Base-by-base conservation (phyloP, 768 basidiomycete species). In the Mycena crocata region DNA sequence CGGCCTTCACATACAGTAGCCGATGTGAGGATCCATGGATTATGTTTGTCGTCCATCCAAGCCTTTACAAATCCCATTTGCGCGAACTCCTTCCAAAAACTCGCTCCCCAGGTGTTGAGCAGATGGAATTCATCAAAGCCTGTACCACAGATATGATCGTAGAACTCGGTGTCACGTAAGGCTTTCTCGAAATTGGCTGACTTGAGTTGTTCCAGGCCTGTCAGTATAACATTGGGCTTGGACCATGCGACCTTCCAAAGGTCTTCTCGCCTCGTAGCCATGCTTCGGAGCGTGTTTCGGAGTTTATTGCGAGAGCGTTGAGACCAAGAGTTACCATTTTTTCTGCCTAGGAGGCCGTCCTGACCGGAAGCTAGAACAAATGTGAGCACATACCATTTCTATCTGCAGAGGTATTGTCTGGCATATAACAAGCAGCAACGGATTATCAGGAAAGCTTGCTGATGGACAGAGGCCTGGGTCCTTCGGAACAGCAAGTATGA, bases 81-180 rank as follows among this genome's bases (percentile, higher is more conserved):
- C 39, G 37, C 19, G 64, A 65, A 71, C 31, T 57, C 62, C 21
- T 55, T 60, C 2, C 67, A 64, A 44, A 69, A 66, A 23, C 28
- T 37, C 10, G 40, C 34, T 10, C 69, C 69, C 69, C 69, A 67
- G 1, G 66, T 39, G n/a, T 50, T 52, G 12, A 71, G 31, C 12
- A 67, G 48, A 48, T 71, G 69, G 17, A 57, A 40, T 40, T 71
- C 70, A 32, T 71, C 67, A 31, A 71, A 40, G 3, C 52, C 67
- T 30, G 68, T 59, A 17, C 55, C 57, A 17, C 54, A 59, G 5
- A 71, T 51, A 21, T 57, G 32, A 30, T 56, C 31, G n/a, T 21
- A 45, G 49, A 66, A 67, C 13, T 40, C 42, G 19, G 35, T 10
- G 23, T 60, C 51, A 31, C 55, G 34, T 15, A 71, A 52, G 2